Evolutionary conservation across 2,329 filamentous ascomycete species (phyloP), one percentile per base, ranked within the genome.

Genomic region (Ramichloridium luteum): DNA sequence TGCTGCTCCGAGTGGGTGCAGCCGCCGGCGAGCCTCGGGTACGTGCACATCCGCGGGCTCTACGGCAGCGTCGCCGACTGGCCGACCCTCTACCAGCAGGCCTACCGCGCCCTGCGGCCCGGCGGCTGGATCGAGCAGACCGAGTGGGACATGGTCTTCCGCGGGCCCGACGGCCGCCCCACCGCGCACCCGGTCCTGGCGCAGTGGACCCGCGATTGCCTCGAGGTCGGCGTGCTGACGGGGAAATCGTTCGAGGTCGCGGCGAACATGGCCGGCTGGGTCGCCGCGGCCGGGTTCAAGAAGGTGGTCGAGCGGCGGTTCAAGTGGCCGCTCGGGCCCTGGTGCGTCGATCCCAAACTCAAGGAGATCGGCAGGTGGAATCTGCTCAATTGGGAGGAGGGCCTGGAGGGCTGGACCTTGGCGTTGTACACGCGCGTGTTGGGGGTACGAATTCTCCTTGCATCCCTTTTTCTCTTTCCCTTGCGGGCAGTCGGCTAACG

Each of bases 61-160:
- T 54, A 56, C 8, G 60, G 56, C 9, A 57, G 53, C 35, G 56
- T 64, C 16, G 32, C 42, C 12, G 55, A 58, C 37, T 65, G 60
- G 58, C 48, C 44, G 2, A 32, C 48, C 8, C 47, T 63, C 6
- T 60, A 64, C 28, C 23, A 43, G 3, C 49, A 61, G 43, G 49
- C 46, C 34, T 57, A 51, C 42, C 35, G 41, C 35, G 54, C 60
- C 35, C 47, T 60, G 8, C 45, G 50, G 16, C 60, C 61, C 0
- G 59, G 59, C 9, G 61, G 53, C 10, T 63, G 51, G 37, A 43
- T 64, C 36, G 60, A 64, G 39, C 57, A 64, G 32, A 43, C 59
- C 17, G 61, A 65, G 26, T 46, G 48, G 33, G 45, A 45, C 34
- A 43, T 53, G 16, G 43, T 48, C 16, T 45, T 50, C 30, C 38